A percentile compares a stretch with the other conserved stretches of the same genome.
These are phyloP conservation scores for Brassica balearica DNA, from an alignment of 441 rosid genomes.

Conservation along the genomic window DNA sequence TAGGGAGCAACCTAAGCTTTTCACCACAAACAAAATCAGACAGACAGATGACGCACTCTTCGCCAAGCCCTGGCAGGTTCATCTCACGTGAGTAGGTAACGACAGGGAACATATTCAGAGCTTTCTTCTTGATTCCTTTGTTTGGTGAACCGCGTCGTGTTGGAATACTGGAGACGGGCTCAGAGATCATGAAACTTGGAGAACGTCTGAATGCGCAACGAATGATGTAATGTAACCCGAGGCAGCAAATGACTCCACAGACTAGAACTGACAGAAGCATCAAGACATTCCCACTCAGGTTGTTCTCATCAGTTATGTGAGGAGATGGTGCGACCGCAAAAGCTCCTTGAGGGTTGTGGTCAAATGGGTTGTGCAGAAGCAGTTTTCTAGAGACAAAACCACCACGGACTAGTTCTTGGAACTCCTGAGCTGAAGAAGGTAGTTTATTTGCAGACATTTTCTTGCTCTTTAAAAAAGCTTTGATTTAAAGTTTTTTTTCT, in stretches of 20 bases:
- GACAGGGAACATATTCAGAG: conserved; percentile 33
- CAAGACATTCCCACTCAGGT: conserved; percentile 49
- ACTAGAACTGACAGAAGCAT: conserved; percentile 54
- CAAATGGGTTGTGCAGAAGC: conserved; percentile 35
- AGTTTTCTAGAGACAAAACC: conserved; percentile 30
- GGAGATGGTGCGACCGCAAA: conserved; percentile 18
- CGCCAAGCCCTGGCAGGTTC: conserved; percentile 50
- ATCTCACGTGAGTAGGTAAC: conserved; percentile 40
- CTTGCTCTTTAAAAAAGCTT: not conserved
- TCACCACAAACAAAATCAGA: conserved; percentile 55
- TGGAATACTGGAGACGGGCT: conserved; percentile 32
- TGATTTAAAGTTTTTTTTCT: conserved; percentile 15
- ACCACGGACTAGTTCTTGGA: conserved; percentile 20
- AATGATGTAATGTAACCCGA: conserved; percentile 50
- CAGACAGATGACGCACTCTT: conserved; percentile 58
- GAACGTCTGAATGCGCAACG: conserved; percentile 47
- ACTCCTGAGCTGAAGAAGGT: conserved; percentile 29
- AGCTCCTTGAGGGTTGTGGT: conserved; percentile 13
- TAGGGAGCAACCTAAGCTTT: conserved; percentile 55
- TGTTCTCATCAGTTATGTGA: conserved; percentile 24
- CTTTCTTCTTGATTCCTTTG: conserved; percentile 38
- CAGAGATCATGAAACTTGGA: conserved; percentile 32
- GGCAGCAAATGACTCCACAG: conserved; percentile 52
- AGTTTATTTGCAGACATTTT: conserved; percentile 24
- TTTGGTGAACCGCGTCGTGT: conserved; percentile 5